A percentile compares a stretch with the other conserved stretches of the same genome.
Conservation (phyloP, 208 protist species). For the Leishmania braziliensis region DNA sequence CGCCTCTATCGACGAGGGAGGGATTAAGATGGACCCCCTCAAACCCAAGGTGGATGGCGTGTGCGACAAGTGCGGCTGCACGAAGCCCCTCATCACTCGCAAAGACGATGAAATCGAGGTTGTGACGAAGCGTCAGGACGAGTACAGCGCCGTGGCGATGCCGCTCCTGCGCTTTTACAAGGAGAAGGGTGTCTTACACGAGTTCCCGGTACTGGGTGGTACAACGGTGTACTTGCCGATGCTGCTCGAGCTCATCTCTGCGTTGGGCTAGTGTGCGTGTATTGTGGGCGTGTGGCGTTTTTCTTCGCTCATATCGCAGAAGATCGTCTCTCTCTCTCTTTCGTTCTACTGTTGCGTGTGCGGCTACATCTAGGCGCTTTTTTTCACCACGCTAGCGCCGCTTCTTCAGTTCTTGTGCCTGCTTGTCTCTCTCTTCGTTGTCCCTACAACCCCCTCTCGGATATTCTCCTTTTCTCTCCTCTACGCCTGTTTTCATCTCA, state of each 20-base stretch:
- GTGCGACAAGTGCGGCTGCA: conserved; percentile 79
- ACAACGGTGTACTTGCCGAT: conserved; percentile 72
- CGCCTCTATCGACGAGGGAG: conserved; percentile 65
- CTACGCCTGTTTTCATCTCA: neutral
- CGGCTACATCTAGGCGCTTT: neutral
- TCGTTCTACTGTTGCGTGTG: neutral
- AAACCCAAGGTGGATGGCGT: conserved; percentile 72
- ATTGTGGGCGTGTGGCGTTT: neutral
- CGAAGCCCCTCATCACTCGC: conserved; percentile 61
- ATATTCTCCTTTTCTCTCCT: neutral
- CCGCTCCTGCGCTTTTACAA: conserved; percentile 72
- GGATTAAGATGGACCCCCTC: conserved; percentile 82
- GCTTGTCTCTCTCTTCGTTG: neutral
- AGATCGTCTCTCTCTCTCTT: neutral
- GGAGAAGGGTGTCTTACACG: conserved; percentile 55
- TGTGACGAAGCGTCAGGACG: conserved; percentile 56
- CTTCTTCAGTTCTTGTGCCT: neutral
- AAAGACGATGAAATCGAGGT: conserved; percentile 67
- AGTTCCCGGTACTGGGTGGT: conserved; percentile 73
- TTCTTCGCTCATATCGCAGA: neutral
- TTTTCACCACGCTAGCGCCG: neutral
- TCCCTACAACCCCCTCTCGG: neutral
- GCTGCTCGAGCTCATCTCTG: conserved; percentile 62
- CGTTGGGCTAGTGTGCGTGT: conserved; percentile 8
- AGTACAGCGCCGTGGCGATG: conserved; percentile 59